These are phyloP conservation scores for Helotiales sp. DNA, from an alignment of 2,329 filamentous ascomycete genomes.

Conservation along the genomic window DNA sequence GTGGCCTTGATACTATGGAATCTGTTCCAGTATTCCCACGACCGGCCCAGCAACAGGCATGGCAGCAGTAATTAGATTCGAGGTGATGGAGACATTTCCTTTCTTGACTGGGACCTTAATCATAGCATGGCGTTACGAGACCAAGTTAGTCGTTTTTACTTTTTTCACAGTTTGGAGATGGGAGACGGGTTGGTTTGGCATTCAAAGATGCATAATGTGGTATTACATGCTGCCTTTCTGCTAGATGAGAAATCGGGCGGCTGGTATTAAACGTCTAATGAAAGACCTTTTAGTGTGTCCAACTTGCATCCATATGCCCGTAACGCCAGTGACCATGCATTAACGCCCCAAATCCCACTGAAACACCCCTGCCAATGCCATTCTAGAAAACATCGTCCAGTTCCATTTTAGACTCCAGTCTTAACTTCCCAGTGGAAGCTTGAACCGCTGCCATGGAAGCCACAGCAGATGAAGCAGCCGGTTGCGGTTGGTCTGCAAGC, in stretches of 20 bases:
- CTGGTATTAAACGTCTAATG: conserved; percentile 22
- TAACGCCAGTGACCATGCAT: conserved; percentile 22
- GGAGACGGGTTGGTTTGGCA: conserved; percentile 21
- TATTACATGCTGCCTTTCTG: conserved; percentile 32
- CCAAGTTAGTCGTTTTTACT: background rate
- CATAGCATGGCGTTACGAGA: conserved; percentile 43
- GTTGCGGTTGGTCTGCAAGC: conserved; percentile 43
- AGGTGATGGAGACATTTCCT: conserved; percentile 16
- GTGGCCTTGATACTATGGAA: conserved; percentile 76
- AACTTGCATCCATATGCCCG: background rate
- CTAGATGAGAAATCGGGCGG: conserved; percentile 22
- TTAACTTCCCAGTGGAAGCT: conserved; percentile 41
- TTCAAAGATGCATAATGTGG: conserved; percentile 34
- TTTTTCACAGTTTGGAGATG: conserved; percentile 15
- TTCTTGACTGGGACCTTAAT: conserved; percentile 28
- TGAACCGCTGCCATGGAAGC: conserved; percentile 47
- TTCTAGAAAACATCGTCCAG: conserved; percentile 53
- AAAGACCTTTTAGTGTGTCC: conserved; percentile 12
- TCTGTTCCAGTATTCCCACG: conserved; percentile 87
- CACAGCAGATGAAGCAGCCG: conserved; percentile 40
- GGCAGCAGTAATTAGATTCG: conserved; percentile 50
- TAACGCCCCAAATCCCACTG: background rate
- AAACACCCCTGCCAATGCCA: conserved; percentile 11
- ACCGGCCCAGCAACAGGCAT: conserved; percentile 67
- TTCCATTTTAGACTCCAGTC: conserved; percentile 50